phyloP scores from a whole-genome alignment of 2,329 filamentous ascomycete species.

The Mollisia scopiformis region DNA sequence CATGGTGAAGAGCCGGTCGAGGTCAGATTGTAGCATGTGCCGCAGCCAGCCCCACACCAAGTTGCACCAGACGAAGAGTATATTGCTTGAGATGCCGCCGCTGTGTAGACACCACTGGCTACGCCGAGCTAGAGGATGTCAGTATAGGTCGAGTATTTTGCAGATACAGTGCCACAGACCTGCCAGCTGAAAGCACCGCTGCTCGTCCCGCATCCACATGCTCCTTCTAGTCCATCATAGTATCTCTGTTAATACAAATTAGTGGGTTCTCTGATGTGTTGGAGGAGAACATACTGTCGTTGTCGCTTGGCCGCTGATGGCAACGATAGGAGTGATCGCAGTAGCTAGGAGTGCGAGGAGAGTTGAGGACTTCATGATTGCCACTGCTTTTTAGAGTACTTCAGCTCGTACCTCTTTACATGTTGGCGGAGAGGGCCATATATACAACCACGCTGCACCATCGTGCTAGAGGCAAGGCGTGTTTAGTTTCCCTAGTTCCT shows the following conservation, averaged over 20 bases:
- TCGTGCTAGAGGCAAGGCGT: too few species aligned
- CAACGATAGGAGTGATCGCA: background rate
- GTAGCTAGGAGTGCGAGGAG: background rate
- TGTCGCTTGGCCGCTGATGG: background rate
- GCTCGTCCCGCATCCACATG: constrained; percentile 36
- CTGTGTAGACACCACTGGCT: constrained; percentile 28
- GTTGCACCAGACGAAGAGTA: constrained; percentile 20
- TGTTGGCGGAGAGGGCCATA: background rate
- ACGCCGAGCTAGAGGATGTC: constrained; percentile 10
- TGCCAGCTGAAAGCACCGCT: constrained; percentile 36
- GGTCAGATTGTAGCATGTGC: constrained; percentile 35
- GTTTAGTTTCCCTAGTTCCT: too few species aligned
- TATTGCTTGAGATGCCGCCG: constrained; percentile 31
- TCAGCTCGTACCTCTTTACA: background rate
- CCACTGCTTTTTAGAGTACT: background rate
- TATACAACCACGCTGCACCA: background rate
- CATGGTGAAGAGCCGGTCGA: constrained; percentile 33
- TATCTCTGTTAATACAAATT: constrained; percentile 31
- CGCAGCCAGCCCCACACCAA: constrained; percentile 37
- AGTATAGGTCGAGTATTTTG: background rate
- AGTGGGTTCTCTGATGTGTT: background rate
- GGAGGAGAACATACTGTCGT: background rate
- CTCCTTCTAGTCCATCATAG: constrained; percentile 37
- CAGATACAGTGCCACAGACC: constrained; percentile 13
- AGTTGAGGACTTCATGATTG: background rate